These are phyloP conservation scores for Serendipita sp. DNA, from an alignment of 768 basidiomycete genomes.

Conservation along the genomic window DNA sequence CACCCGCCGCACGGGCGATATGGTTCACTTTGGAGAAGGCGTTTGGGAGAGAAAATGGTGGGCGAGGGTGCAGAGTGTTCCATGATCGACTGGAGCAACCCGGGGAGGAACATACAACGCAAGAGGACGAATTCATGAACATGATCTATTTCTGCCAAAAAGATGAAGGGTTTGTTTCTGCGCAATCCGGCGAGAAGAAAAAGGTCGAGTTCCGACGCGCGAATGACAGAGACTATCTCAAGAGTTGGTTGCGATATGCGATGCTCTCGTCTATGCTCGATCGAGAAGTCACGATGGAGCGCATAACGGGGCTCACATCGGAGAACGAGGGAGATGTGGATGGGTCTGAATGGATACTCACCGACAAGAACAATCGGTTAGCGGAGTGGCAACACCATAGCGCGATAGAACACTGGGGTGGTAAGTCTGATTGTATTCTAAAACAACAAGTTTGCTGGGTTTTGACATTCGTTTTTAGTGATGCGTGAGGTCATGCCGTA, in stretches of 20 bases:
- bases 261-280: conserved; percentile 36
- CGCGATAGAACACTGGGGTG: conserved; percentile 59
- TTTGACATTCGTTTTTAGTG: conserved; percentile 30
- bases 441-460: background rate
- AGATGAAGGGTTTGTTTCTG: conserved; percentile 51
- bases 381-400: conserved; percentile 49
- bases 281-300: conserved; percentile 38
- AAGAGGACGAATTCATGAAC: conserved; percentile 42
- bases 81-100: conserved; percentile 41
- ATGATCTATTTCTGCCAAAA: conserved; percentile 31
- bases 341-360: conserved; percentile 32
- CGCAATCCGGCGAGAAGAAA: conserved; percentile 40
- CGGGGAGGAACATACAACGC: conserved; percentile 29
- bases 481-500: conserved; percentile 69
- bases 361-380: conserved; percentile 46
- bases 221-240: conserved; percentile 42
- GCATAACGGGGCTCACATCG: conserved; percentile 13
- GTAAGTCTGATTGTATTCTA: conserved; percentile 28
- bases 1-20: conserved; percentile 48
- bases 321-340: conserved; percentile 25
- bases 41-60: conserved; percentile 35
- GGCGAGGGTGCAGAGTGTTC: conserved; percentile 52
- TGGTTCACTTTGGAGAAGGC: conserved; percentile 48
- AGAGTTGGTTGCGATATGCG: conserved; percentile 48
- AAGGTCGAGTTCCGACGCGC: conserved; percentile 46